A percentile compares a stretch with the other conserved stretches of the same genome.
Evolutionary conservation across 176 grass and related monocot genomes (phyloP).

Genomic region (Juncus inflexus): DNA sequence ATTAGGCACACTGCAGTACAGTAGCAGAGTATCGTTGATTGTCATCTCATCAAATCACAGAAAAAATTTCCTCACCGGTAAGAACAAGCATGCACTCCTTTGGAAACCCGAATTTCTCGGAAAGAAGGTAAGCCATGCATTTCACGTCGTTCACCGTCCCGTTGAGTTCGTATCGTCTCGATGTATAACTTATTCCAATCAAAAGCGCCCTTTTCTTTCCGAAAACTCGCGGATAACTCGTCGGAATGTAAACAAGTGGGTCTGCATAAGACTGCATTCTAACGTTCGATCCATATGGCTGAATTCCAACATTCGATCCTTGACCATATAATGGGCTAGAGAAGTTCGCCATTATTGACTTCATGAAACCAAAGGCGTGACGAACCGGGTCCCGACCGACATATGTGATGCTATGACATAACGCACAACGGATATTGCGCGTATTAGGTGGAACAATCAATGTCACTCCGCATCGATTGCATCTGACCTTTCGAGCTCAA

Average conservation of each 20-base stretch:
- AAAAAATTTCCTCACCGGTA: conserved; percentile 40
- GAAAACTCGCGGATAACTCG: conserved; percentile 31
- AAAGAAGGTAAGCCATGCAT: conserved; percentile 58
- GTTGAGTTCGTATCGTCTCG: conserved; percentile 57
- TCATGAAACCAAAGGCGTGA: conserved; percentile 53
- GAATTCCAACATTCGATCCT: neutral
- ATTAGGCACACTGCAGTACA: too few species aligned
- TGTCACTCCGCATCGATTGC: conserved; percentile 43
- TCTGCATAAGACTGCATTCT: neutral
- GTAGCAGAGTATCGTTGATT: too few species aligned
- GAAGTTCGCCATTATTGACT: conserved; percentile 17
- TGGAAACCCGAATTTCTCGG: conserved; percentile 48
- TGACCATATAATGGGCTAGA: neutral
- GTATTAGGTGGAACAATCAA: conserved; percentile 28
- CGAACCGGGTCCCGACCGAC: conserved; percentile 38
- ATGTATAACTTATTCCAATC: conserved; percentile 67
- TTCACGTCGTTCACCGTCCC: conserved; percentile 78
- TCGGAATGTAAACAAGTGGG: neutral
- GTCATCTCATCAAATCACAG: too few species aligned
- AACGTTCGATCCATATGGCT: neutral
- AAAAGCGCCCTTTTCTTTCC: conserved; percentile 73
- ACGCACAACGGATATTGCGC: conserved; percentile 47
- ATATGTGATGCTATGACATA: conserved; percentile 40
- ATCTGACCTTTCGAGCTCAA: conserved; percentile 13
- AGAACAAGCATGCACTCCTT: conserved; percentile 52